These are phyloP conservation scores for Daldinia eschscholtzii DNA, from an alignment of 2,329 filamentous ascomycete species.

Conservation along the genomic window DNA sequence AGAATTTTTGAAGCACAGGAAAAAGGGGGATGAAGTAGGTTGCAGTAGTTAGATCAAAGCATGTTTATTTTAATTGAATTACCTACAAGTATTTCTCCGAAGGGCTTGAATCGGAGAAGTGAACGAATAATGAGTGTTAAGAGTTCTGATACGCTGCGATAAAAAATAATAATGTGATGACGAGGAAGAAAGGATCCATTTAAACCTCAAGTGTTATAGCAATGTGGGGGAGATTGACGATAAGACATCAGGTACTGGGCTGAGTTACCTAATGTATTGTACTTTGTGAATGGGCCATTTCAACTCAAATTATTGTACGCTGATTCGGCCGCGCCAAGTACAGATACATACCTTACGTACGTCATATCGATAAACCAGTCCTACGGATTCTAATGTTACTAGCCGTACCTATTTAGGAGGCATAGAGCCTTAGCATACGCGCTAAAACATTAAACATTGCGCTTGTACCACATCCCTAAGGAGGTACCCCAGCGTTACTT, in stretches of 20 bases:
- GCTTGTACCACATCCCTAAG: slow-evolving; percentile 10
- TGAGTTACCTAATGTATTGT: neutral
- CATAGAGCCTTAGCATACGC: neutral
- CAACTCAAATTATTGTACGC: neutral
- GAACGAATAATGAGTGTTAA: slow-evolving; percentile 34
- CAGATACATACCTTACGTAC: neutral
- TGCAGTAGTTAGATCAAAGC: slow-evolving; percentile 21
- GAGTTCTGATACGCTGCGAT: slow-evolving; percentile 37
- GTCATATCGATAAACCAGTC: slow-evolving; percentile 3
- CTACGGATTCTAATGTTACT: neutral
- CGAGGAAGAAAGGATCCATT: slow-evolving; percentile 24
- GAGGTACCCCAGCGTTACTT: slow-evolving; percentile 10
- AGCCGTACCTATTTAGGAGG: neutral
- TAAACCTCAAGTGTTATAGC: neutral
- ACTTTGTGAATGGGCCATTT: neutral
- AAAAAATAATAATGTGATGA: slow-evolving; percentile 30
- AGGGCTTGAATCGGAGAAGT: slow-evolving; percentile 31
- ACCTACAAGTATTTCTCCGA: slow-evolving; percentile 37
- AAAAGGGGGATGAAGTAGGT: slow-evolving; percentile 9
- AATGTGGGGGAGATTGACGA: neutral
- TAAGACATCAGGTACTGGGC: neutral
- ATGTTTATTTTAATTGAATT: slow-evolving; percentile 37
- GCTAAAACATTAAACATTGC: neutral
- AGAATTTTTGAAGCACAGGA: neutral
- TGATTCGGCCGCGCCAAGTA: neutral